Evolutionary conservation across 352 stramenopile species (phyloP), one percentile per base, ranked within the genome.

Genomic region (Phytopythium cucurbitacearum): DNA sequence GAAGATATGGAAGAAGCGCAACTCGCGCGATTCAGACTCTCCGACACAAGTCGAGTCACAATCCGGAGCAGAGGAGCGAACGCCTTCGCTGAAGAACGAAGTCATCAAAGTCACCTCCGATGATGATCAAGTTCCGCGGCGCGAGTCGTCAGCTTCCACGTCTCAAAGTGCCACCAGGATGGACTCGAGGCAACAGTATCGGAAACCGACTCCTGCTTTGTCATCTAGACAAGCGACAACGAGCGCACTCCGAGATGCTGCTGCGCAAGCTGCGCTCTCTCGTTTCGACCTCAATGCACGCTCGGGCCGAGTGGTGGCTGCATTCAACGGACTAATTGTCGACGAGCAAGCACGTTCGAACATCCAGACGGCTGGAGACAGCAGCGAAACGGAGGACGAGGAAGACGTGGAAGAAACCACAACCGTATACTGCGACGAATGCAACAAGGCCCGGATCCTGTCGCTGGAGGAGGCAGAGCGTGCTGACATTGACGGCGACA

Each of bases 391-490:
- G 1, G 59, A 85, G 13, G 68, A 62, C 1, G 68, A 80, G 8
- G 79, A 87, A 0, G 71, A 82, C 5, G 41, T 87, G 3, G 79
- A 89, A 40, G 65, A 76, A 51, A 80, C 71, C 15, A 86, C 67
- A 5, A 93, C 85, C 0, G 76, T 91, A 11, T 87, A 90, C 50
- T 95, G 85, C 38, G 85, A 95, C 60, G 46, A 40, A n/a, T 95
- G 85, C 57, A 74, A 73, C 56, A 95, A 95, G 59, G 80, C 78
- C 5, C 82, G 85, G 6, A 87, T 92, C 15, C 48, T 95, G 16
- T 80, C 73, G 9, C 40, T 61, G 2, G 56, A 72, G 3, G 77
- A 91, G 62, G 71, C 66, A 6, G 49, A 34, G 32, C 53, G 69
- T 36, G 38, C 55, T 33, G 48, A 56, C 8, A 62, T 72, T 13